These are phyloP conservation scores for Sporothrix luriei DNA, from an alignment of 2,329 filamentous ascomycete genomes.

Conservation along the genomic window DNA sequence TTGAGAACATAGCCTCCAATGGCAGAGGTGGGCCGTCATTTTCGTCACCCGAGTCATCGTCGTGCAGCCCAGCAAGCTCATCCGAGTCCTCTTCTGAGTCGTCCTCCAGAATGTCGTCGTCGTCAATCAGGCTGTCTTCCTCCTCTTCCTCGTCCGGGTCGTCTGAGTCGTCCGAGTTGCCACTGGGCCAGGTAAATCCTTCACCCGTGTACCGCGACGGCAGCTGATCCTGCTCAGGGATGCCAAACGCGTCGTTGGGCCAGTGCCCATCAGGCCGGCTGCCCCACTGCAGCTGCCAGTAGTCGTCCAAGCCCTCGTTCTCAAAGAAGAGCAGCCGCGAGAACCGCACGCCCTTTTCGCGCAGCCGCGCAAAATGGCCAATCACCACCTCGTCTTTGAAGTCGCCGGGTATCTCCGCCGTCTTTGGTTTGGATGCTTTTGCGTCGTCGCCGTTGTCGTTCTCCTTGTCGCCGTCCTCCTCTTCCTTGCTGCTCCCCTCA, in stretches of 20 bases:
- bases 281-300: constrained; percentile 4
- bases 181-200: neutral
- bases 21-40: neutral
- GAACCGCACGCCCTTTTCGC: constrained; percentile 31
- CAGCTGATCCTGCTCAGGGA: constrained; percentile 25
- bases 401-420: neutral
- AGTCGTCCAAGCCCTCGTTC: neutral
- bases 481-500: neutral
- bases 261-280: constrained; percentile 30
- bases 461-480: neutral
- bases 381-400: constrained; percentile 36
- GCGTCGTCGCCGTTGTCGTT: neutral
- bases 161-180: constrained; percentile 21
- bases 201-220: neutral
- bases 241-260: constrained; percentile 28
- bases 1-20: constrained; percentile 31
- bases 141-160: constrained; percentile 33
- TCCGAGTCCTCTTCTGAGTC: constrained; percentile 14
- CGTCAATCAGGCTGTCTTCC: constrained; percentile 30
- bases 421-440: too few relatives aligned
- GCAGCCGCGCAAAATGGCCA: constrained; percentile 28
- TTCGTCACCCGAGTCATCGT: constrained; percentile 8
- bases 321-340: constrained; percentile 33
- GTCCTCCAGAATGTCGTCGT: neutral
- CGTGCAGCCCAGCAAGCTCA: neutral